Evolutionary conservation across 768 basidiomycete species (phyloP), one percentile per base, ranked within the genome.

Genomic region (Ephemerocybe angulata): DNA sequence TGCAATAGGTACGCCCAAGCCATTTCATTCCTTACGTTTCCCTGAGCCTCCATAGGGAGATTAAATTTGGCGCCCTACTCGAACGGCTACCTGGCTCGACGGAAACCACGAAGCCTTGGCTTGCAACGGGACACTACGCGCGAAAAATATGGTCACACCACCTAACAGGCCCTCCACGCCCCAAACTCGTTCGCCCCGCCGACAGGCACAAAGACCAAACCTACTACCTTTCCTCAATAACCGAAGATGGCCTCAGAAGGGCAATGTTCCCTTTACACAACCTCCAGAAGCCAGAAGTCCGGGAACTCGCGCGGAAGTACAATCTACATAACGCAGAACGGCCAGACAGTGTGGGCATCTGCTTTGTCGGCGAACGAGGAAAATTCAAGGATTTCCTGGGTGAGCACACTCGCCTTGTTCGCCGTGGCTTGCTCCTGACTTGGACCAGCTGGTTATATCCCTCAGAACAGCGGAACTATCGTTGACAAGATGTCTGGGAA

Each of bases 71-170:
- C 5, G 89, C 88, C 0, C 73, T 98, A 19, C 70, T 94, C 28
- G 82, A 89, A 52, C 76, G 74, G 27, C 70, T 94, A 19, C 70
- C 76, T 0, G 58, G 57, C 37, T 41, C 59, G 10, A 43, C 65
- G 2, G 54, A 62, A n/a, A n/a, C n/a, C 24, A 60, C 65, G 15
- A 67, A 73, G 11, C 63, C 83, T 7, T 94, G 88, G 84, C 74
- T 96, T 38, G 93, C 93, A 6, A 51, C 55, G 87, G 93, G 94
- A 4, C 94, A 98, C 67, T 97, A 97, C 65, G 93, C 94, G 3
- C 78, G 79, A 21, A 87, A 91, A 63, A 61, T 69, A 8, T 88
- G 83, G 80, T 67, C 66, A 3, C 25, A 21, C n/a, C 42, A 63
- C 2, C 5, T 44, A 5, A 25, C 41, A 7, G 38, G 47, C 24